Conservation (phyloP, 2,329 filamentous ascomycete genomes). For the Ramularia collo-cygni region DNA sequence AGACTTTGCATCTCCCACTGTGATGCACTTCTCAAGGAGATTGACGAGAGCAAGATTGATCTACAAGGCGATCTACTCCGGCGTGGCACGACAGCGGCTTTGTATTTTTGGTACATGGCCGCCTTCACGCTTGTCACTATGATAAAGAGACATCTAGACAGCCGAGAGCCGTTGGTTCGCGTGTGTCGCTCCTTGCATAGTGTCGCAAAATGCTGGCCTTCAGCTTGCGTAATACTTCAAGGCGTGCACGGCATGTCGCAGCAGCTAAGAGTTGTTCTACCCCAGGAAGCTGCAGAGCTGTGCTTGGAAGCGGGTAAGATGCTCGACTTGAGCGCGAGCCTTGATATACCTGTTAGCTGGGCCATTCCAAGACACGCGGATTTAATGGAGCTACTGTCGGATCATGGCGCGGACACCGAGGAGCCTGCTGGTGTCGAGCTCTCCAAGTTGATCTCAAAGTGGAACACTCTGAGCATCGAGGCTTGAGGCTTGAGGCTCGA, state of each 20-base stretch:
- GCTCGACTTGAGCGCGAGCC: background rate
- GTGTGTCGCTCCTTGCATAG: background rate
- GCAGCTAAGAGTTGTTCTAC: background rate
- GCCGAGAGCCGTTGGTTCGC: background rate
- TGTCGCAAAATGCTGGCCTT: background rate
- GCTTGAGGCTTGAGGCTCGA: background rate
- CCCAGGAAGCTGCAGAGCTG: background rate
- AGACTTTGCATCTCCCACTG: background rate
- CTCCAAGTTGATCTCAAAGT: background rate
- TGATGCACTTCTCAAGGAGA: background rate
- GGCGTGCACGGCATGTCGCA: background rate
- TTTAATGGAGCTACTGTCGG: background rate
- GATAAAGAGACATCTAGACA: background rate
- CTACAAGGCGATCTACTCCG: background rate
- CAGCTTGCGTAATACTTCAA: background rate
- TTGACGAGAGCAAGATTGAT: background rate
- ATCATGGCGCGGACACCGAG: background rate
- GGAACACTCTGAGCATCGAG: background rate
- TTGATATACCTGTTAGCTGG: background rate
- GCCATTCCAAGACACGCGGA: background rate
- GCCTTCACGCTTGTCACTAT: background rate
- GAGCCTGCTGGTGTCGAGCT: background rate
- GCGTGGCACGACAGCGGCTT: background rate
- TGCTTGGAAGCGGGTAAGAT: background rate
- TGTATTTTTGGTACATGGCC: background rate